A percentile compares a stretch with the other conserved stretches of the same genome.
phyloP scores from a whole-genome alignment of 371 early-diverging fungal genomes.

The Dichotomocladium elegans region DNA sequence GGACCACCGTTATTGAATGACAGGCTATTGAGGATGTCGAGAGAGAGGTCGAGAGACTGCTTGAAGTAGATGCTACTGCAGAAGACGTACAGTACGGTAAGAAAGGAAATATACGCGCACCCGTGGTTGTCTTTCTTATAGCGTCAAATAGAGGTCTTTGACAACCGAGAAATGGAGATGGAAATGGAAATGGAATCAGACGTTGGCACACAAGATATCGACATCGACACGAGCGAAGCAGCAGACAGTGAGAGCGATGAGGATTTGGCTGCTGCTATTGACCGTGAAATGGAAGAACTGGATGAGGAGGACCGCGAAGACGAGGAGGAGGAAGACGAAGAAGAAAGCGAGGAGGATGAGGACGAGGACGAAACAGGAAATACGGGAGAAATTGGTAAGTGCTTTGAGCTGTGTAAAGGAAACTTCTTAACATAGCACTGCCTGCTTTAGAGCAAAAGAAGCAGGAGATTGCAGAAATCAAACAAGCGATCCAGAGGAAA shows the following conservation, averaged over 20 bases:
- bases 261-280: conserved; percentile 44
- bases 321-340: conserved; percentile 38
- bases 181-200: conserved; percentile 43
- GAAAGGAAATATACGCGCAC: neutral
- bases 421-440: neutral
- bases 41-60: conserved; percentile 78
- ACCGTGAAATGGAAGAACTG: conserved; percentile 40
- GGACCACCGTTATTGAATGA: no score
- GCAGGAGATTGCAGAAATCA: conserved; percentile 48
- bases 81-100: conserved; percentile 69
- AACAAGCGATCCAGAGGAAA: conserved; percentile 45
- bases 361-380: conserved; percentile 37
- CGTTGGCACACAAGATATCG: conserved; percentile 45
- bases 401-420: neutral
- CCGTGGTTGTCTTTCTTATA: neutral
- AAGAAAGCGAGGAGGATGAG: conserved; percentile 39
- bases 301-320: conserved; percentile 43
- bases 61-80: conserved; percentile 81
- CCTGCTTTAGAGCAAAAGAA: conserved; percentile 44
- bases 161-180: conserved; percentile 38
- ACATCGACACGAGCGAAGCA: conserved; percentile 40
- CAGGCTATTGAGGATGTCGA: conserved; percentile 90
- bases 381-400: conserved; percentile 39
- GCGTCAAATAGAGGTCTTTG: conserved; percentile 30
- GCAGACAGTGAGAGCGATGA: conserved; percentile 48